phyloP scores from a whole-genome alignment of 73 alveolate genomes.

The Paramecium biaurelia region DNA sequence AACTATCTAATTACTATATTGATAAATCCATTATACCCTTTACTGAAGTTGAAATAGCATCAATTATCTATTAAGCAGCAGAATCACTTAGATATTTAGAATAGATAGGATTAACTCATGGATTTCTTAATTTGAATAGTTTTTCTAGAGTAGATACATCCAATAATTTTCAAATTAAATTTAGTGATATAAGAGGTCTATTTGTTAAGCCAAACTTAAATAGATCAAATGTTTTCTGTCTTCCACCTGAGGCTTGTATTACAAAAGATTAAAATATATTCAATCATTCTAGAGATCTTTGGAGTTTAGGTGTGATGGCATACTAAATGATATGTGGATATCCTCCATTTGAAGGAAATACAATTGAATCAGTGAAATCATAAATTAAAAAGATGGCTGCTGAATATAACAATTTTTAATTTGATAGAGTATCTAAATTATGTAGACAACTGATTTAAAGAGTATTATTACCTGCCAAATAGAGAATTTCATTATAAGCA shows the following conservation, averaged over 20 bases:
- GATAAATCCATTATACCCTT: background rate
- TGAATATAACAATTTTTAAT: background rate
- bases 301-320: background rate
- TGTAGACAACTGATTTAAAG: background rate
- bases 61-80: background rate
- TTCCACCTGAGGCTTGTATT: background rate
- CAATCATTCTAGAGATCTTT: background rate
- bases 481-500: background rate
- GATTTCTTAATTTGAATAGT: background rate
- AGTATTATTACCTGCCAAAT: background rate
- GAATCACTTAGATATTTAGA: background rate
- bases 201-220: background rate
- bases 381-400: conserved; percentile 18
- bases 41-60: background rate
- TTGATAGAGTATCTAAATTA: background rate
- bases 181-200: background rate
- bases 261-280: background rate
- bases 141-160: background rate
- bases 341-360: conserved; percentile 4
- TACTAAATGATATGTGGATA: background rate
- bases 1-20: background rate
- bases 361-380: background rate
- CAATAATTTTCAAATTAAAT: background rate
- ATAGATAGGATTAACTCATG: background rate
- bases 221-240: background rate